Conservation (phyloP, 106 monocot species). For the Dactylorhiza incarnata region DNA sequence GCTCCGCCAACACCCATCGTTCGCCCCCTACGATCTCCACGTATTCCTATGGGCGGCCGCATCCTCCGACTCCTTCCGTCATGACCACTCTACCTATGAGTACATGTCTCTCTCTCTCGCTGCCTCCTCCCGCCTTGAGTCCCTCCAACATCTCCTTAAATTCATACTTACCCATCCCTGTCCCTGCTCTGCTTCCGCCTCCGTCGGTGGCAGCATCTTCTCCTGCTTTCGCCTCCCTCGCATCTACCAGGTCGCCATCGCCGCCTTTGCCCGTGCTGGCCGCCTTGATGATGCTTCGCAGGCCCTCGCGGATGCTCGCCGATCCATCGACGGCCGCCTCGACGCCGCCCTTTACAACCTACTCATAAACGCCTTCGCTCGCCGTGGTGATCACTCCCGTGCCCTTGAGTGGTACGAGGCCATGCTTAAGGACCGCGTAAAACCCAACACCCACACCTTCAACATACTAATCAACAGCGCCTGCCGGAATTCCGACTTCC, state of each 20-base stretch:
- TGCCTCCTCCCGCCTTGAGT: constrained; percentile 30
- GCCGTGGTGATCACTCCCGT: constrained; percentile 12
- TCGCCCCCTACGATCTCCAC: constrained; percentile 51
- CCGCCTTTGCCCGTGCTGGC: constrained; percentile 31
- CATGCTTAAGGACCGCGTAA: constrained; percentile 57
- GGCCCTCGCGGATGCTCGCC: constrained; percentile 26
- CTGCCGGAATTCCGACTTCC: constrained; percentile 25
- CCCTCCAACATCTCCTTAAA: constrained; percentile 34
- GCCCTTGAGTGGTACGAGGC: constrained; percentile 31
- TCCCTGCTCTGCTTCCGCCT: constrained; percentile 44
- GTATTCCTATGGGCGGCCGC: constrained; percentile 61
- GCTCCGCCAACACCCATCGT: constrained; percentile 53
- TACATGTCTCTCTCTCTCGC: constrained; percentile 37
- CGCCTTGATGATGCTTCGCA: constrained; percentile 32
- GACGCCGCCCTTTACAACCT: constrained; percentile 44
- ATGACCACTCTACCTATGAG: constrained; percentile 57
- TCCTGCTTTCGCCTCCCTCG: constrained; percentile 47
- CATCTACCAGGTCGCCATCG: constrained; percentile 40
- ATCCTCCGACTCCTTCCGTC: constrained; percentile 49
- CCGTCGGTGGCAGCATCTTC: constrained; percentile 62
- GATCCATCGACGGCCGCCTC: constrained; percentile 35
- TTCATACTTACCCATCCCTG: constrained; percentile 38
- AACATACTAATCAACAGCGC: constrained; percentile 58
- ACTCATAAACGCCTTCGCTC: constrained; percentile 38
- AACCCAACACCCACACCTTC: constrained; percentile 56